Base-by-base conservation (phyloP, 371 early-diverging fungal species). In the Zancudomyces culisetae region DNA sequence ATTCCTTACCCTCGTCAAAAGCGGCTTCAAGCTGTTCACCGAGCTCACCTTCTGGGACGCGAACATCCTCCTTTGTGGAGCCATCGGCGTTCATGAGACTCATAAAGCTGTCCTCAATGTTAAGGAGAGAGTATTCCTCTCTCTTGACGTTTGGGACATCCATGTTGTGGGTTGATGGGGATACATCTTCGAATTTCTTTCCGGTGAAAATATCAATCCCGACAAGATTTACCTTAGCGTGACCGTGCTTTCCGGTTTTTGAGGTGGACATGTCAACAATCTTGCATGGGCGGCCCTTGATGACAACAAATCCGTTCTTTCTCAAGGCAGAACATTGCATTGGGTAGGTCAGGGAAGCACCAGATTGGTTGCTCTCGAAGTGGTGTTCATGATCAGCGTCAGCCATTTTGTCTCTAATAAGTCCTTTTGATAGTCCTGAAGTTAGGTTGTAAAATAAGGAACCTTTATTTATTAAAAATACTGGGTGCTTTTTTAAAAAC, bases 111-210 rank as follows among this genome's bases (percentile, higher is more conserved):
- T 90, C 92, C 54, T 88, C 91, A 60, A 93, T 79, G 76, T 89
- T 77, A 62, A 92, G 58, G 58, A 95, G 79, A 15, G 60, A 55
- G 77, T 75, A 94, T 67, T 95, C 94, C 45, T 60, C 68, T 72
- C 92, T 87, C 62, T 23, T 54, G 62, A 97, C 87, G 76, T 89
- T 78, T 68, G 97, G 97, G 54, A 97, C 97, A 60, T 95, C 87
- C 92, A 97, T 92, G 85, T 97, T 97, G 84, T 95, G 95, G 73
- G 97, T 97, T 66, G 97, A 97, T 63, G 97, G 97, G 60, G 90
- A 94, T 64, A 97, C 70, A 76, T 97, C 97, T 76, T 90, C 89
- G 60, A 73, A 73, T 76, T 84, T 90, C 85, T 83, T 88, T 70
- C 78, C 79, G 61, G 89, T 96, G 81, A 96, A 96, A 76, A 96